Percentiles rank a stretch among this genome's conserved stretches.
Conservation (phyloP, 495 filamentous ascomycete species). For the Penicillium chermesinum region DNA sequence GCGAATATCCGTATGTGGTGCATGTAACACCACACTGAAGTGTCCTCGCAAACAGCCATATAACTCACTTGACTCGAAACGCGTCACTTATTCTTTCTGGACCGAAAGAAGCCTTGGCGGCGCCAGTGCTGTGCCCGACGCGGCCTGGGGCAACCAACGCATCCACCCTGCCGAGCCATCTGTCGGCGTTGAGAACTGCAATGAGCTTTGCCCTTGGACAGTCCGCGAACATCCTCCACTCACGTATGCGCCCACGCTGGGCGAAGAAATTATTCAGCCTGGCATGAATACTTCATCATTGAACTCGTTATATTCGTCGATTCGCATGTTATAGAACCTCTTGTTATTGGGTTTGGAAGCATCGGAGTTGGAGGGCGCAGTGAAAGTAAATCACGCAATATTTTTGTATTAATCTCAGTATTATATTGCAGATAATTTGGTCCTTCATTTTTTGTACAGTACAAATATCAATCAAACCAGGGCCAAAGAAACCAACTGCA, state of each 20-base stretch:
- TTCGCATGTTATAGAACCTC: conserved; percentile 30
- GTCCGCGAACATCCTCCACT: conserved; percentile 39
- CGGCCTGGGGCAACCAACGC: conserved; percentile 32
- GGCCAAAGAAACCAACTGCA: no score
- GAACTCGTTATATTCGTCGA: conserved; percentile 35
- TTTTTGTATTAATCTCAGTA: not conserved
- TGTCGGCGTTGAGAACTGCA: conserved; percentile 37
- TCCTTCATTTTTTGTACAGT: not conserved
- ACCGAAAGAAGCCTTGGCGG: conserved; percentile 39
- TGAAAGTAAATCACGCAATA: not conserved
- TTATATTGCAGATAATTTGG: no score
- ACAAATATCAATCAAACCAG: not conserved
- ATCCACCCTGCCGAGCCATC: conserved; percentile 39
- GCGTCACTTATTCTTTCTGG: conserved; percentile 36
- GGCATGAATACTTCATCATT: conserved; percentile 34
- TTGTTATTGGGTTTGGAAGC: conserved; percentile 1
- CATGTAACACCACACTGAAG: conserved; percentile 34
- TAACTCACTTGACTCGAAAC: conserved; percentile 19
- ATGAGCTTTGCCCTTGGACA: conserved; percentile 43
- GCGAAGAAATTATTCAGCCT: conserved; percentile 35
- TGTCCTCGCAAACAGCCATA: conserved; percentile 36
- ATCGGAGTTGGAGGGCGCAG: conserved; percentile 1
- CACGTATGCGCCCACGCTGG: conserved; percentile 29
- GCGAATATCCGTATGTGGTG: conserved; percentile 38
- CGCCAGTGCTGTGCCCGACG: conserved; percentile 24